Evolutionary conservation across 139 green algal species (phyloP).

Genomic region (Chlamydomonas urium): DNA sequence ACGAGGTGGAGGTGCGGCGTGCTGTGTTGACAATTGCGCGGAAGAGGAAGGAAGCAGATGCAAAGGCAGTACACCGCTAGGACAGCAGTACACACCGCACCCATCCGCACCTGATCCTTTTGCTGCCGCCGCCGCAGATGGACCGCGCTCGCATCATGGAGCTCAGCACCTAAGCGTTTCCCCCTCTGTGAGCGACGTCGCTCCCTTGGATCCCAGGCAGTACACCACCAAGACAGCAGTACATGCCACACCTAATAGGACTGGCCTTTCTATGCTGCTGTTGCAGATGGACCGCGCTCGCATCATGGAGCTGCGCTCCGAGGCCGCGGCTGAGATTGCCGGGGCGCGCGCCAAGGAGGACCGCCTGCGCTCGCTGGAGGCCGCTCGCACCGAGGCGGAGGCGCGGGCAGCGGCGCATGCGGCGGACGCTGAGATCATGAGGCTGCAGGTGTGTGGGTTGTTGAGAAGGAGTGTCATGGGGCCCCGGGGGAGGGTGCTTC

Average conservation of each 20-base stretch:
- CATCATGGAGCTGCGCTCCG: constrained; percentile 38
- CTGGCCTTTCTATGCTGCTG: too few relatives aligned
- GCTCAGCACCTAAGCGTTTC: constrained; percentile 36
- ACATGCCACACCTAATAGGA: too few relatives aligned
- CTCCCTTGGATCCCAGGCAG: too few relatives aligned
- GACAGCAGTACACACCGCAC: too few relatives aligned
- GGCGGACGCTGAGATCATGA: constrained; percentile 35
- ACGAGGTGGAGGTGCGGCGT: too few relatives aligned
- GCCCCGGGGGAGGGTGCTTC: not conserved
- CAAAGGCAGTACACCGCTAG: too few relatives aligned
- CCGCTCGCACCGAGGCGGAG: constrained; percentile 42
- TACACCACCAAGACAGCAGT: too few relatives aligned
- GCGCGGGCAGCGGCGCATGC: constrained; percentile 47
- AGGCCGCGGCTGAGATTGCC: constrained; percentile 40
- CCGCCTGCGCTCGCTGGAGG: constrained; percentile 32
- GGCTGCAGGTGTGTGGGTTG: constrained; percentile 22
- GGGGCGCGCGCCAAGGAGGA: constrained; percentile 36
- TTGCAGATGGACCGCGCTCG: constrained; percentile 40
- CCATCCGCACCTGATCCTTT: too few relatives aligned
- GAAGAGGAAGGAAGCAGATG: too few relatives aligned
- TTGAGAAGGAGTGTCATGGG: not conserved
- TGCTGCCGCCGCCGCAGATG: constrained; percentile 21
- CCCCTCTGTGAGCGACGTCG: too few relatives aligned
- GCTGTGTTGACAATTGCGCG: too few relatives aligned
- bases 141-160: constrained; percentile 36